Evolutionary conservation across 306 rosid species (phyloP).

Genomic region (Quercus robur): DNA sequence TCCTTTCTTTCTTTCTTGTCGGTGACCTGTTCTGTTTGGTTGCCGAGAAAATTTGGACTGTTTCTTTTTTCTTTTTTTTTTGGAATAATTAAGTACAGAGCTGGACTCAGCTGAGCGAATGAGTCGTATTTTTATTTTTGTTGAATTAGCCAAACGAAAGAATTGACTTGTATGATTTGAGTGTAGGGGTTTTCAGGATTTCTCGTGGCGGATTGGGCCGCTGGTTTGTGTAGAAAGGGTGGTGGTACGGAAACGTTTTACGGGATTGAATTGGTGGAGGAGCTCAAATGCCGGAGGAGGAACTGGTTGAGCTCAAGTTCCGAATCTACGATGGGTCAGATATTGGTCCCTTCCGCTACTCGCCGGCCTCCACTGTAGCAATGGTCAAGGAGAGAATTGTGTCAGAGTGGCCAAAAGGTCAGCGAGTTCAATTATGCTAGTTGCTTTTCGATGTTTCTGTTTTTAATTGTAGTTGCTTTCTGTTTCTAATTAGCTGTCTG

Average conservation of each 20-base stretch:
- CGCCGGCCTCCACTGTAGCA: constrained; percentile 69
- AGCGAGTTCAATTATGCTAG: background rate
- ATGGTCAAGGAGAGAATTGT: constrained; percentile 76
- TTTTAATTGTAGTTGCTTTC: background rate
- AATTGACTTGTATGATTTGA: background rate
- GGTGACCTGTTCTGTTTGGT: constrained; percentile 3
- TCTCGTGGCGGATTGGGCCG: constrained; percentile 1
- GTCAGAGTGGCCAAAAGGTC: constrained; percentile 92
- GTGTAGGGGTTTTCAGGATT: background rate
- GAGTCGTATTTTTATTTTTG: background rate
- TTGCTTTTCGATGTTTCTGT: background rate
- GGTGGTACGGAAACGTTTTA: background rate
- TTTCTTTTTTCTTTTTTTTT: background rate
- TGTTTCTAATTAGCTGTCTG: background rate
- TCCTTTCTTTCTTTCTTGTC: background rate
- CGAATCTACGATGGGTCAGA: constrained; percentile 90
- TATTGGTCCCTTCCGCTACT: constrained; percentile 78
- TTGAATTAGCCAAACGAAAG: background rate
- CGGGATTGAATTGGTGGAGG: constrained; percentile 25
- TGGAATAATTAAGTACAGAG: background rate
- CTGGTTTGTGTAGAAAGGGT: background rate
- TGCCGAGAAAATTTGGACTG: background rate
- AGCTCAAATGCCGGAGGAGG: constrained; percentile 82
- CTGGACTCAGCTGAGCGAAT: background rate
- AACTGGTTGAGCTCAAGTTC: constrained; percentile 79